Evolutionary conservation across 495 filamentous ascomycete genomes (phyloP).

Genomic region (Arthonia radiata): DNA sequence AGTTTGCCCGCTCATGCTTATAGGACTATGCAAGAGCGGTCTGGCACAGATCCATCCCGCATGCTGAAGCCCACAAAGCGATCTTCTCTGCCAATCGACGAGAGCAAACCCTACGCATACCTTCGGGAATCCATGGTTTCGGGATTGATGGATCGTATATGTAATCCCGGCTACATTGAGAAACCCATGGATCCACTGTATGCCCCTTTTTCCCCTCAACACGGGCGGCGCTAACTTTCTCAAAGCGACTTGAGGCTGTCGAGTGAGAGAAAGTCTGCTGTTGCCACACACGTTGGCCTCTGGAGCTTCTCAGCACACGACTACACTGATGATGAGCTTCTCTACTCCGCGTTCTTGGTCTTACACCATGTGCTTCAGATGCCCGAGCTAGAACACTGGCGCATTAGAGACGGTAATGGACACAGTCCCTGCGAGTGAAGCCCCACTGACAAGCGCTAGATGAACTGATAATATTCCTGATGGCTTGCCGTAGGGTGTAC

Average conservation of each 20-base stretch:
- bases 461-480: conserved; percentile 52
- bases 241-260: too few relatives aligned
- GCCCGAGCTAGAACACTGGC: conserved; percentile 59
- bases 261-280: conserved; percentile 30
- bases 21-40: too few relatives aligned
- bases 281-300: conserved; percentile 43
- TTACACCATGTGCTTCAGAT: conserved; percentile 67
- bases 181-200: conserved; percentile 25
- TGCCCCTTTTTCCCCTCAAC: not conserved
- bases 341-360: conserved; percentile 57
- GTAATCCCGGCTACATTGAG: conserved; percentile 38
- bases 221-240: too few relatives aligned
- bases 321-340: conserved; percentile 69
- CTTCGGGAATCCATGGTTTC: conserved; percentile 74
- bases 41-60: conserved; percentile 22
- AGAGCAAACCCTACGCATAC: conserved; percentile 72
- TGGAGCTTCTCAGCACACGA: conserved; percentile 82
- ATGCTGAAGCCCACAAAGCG: conserved; percentile 36
- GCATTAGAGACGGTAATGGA: conserved; percentile 38
- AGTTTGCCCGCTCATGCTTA: too few relatives aligned
- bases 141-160: conserved; percentile 75
- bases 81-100: conserved; percentile 78
- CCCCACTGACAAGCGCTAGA: conserved; percentile 8
- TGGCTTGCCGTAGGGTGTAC: conserved; percentile 69
- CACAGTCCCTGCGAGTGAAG: conserved; percentile 1